Evolutionary conservation across 768 basidiomycete genomes (phyloP).

Genomic region (Psilocybe tampanensis): DNA sequence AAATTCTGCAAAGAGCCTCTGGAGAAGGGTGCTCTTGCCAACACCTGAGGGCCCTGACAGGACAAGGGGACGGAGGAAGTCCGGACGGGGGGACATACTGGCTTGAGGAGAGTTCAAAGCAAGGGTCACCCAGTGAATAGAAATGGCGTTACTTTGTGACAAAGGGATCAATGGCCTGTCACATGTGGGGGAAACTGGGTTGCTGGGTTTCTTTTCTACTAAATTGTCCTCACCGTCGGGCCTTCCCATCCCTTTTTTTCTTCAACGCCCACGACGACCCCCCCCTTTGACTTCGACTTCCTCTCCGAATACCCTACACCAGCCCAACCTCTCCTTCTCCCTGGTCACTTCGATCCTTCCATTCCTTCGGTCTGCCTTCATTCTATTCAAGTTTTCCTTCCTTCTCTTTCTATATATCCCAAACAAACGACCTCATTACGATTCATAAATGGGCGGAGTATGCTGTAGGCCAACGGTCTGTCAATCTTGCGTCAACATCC

Average conservation of each 20-base stretch:
- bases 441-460: conserved; percentile 70
- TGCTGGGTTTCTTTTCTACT: background rate
- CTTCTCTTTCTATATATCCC: conserved; percentile 2
- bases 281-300: background rate
- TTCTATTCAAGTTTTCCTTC: conserved; percentile 1
- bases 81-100: conserved; percentile 9
- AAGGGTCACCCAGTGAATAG: background rate
- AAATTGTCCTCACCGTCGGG: background rate
- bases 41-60: conserved; percentile 92
- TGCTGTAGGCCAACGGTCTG: conserved; percentile 83
- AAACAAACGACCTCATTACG: conserved; percentile 30
- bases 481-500: conserved; percentile 1
- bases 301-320: conserved; percentile 7
- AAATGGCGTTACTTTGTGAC: conserved; percentile 1
- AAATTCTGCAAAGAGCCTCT: conserved; percentile 75
- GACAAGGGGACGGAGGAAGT: conserved; percentile 73
- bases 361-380: conserved; percentile 4
- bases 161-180: background rate
- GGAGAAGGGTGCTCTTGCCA: conserved; percentile 90
- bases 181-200: conserved; percentile 7
- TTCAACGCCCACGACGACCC: conserved; percentile 1
- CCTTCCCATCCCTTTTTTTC: background rate
- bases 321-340: background rate
- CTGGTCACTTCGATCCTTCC: conserved; percentile 6
- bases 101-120: background rate